Base-by-base conservation (phyloP, 192 early-diverging fungal genomes). In the Backusella australiensis region DNA sequence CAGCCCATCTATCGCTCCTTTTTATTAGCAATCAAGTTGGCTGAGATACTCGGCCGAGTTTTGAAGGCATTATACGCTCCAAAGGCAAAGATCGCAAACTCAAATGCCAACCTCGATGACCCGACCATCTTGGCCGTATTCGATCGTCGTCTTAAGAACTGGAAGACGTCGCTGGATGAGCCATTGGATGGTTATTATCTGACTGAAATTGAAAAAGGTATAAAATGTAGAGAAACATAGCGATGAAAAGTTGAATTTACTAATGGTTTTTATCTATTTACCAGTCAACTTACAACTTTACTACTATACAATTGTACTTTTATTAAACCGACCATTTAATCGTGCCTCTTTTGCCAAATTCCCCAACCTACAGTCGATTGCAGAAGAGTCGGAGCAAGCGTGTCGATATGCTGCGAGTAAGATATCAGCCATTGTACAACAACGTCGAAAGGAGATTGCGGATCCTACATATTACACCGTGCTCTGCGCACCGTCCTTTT, bases 301-400 rank as follows among this genome's bases (percentile, higher is more conserved):
- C 34, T 87, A 83, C 81, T 85, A 84, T 34, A 72, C 82, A 0
- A 66, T 75, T 6, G 75, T 86, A 38, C 79, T 85, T 44, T 65
- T 89, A 21, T 63, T 89, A 34, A 85, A 89, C 76, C 78, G 86
- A 38, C 87, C 85, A 0, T 89, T 85, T 65, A 80, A 82, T 75
- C 32, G 32, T 12, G 32, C 23, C 21, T 69, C 77, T 6, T 23
- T 29, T 32, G 42, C 19, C 19, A 21, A 32, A 35, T 39, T 42
- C 34, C 29, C 39, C 19, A 34, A 56, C 12, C 29, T 77, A 46
- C 32, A 74, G 21, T 41, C 41, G 0, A 34, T 77, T 26, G 41
- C 74, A 15, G 32, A 21, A 6, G 73, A 81, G 42, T 81, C 80
- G 1, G 67, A 71, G 29, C 39, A 34, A 34, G 35, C 52, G 1